Conservation (phyloP, 2,329 filamentous ascomycete genomes). For the Penicillium sp. region DNA sequence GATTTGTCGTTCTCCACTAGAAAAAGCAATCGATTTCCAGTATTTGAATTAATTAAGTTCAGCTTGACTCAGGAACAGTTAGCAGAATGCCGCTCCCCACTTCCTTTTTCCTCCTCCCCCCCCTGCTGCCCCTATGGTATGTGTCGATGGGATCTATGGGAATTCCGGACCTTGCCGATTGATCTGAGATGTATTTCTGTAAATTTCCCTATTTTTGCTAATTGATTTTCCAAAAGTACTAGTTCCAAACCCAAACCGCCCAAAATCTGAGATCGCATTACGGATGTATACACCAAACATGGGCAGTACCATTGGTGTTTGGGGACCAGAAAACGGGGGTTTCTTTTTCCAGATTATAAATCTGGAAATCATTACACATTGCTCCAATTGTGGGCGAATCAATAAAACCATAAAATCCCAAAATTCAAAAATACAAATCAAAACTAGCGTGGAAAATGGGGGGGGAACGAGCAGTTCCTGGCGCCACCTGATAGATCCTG, state of each 20-base stretch:
- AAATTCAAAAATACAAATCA: slow-evolving; percentile 1
- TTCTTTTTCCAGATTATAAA: neutral
- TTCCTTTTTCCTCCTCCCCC: slow-evolving; percentile 3
- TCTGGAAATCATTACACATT: neutral
- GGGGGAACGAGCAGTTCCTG: slow-evolving; percentile 15
- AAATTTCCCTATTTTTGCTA: neutral
- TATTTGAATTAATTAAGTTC: slow-evolving; percentile 22
- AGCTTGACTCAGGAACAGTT: slow-evolving; percentile 24
- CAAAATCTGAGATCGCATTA: slow-evolving; percentile 9
- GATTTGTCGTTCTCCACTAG: neutral
- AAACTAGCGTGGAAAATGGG: slow-evolving; percentile 9
- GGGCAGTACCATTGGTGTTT: neutral
- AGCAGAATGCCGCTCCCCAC: slow-evolving; percentile 16
- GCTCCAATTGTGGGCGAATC: neutral
- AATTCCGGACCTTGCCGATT: neutral
- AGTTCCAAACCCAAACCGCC: neutral
- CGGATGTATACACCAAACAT: neutral
- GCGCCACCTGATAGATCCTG: slow-evolving; percentile 20
- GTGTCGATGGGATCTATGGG: neutral
- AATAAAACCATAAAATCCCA: neutral
- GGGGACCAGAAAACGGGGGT: neutral
- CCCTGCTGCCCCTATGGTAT: slow-evolving; percentile 6
- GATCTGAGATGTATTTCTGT: neutral
- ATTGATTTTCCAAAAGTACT: neutral
- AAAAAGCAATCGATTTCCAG: slow-evolving; percentile 16